Evolutionary conservation across 2,329 filamentous ascomycete species (phyloP).

Genomic region (Hortaea werneckii): DNA sequence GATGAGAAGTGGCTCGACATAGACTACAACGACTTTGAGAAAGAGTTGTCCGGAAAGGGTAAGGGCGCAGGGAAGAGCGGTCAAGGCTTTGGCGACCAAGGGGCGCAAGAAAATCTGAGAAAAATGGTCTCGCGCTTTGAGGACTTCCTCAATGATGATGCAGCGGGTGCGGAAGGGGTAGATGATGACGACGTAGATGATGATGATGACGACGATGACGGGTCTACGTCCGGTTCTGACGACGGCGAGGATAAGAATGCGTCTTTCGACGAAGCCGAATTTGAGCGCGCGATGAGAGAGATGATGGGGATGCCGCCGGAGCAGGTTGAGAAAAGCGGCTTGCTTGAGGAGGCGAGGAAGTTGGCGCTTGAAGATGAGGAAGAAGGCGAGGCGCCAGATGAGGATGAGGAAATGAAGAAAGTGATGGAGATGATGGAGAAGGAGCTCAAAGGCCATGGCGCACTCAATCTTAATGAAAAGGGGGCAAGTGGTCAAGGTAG

Average conservation of each 20-base stretch:
- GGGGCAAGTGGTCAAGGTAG: slow-evolving; percentile 12
- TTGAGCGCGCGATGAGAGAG: slow-evolving; percentile 78
- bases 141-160: slow-evolving; percentile 77
- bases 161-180: slow-evolving; percentile 68
- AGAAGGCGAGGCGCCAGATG: slow-evolving; percentile 36
- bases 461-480: slow-evolving; percentile 36
- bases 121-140: slow-evolving; percentile 95
- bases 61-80: slow-evolving; percentile 11
- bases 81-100: slow-evolving; percentile 50
- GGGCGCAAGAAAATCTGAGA: slow-evolving; percentile 64
- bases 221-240: slow-evolving; percentile 30
- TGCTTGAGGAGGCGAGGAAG: slow-evolving; percentile 25
- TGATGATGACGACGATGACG: slow-evolving; percentile 43
- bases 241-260: slow-evolving; percentile 65
- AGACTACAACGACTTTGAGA: slow-evolving; percentile 78
- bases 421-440: slow-evolving; percentile 61
- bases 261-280: slow-evolving; percentile 71
- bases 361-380: slow-evolving; percentile 32
- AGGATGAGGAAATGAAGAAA: slow-evolving; percentile 53
- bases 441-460: slow-evolving; percentile 60
- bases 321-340: slow-evolving; percentile 22
- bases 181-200: slow-evolving; percentile 62
- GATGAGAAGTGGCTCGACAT: slow-evolving; percentile 90
- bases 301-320: slow-evolving; percentile 64
- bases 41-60: slow-evolving; percentile 52